A percentile compares a stretch with the other conserved stretches of the same genome.
phyloP scores from a whole-genome alignment of 441 rosid species.

The Macaranga tanarius region DNA sequence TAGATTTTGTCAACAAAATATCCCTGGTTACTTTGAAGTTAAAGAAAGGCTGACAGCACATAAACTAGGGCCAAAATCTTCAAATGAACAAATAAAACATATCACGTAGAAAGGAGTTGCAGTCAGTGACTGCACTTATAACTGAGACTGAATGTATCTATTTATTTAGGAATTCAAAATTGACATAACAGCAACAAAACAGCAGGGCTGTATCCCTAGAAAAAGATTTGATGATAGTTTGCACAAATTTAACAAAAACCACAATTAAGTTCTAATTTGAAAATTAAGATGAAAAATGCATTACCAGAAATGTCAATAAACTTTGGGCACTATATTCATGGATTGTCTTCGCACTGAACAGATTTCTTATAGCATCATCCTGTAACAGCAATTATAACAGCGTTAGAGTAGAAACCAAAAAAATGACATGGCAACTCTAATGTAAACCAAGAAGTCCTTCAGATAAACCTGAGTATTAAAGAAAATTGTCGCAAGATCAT shows the following conservation, averaged over 20 bases:
- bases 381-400: constrained; percentile 30
- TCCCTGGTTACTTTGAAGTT: background rate
- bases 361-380: constrained; percentile 99
- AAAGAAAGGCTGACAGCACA: background rate
- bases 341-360: constrained; percentile 96
- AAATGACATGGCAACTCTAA: background rate
- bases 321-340: constrained; percentile 96
- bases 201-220: background rate
- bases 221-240: background rate
- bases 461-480: constrained; percentile 87
- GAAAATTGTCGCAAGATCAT: constrained; percentile 97
- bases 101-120: background rate
- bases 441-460: constrained; percentile 9
- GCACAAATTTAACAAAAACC: constrained; percentile 4
- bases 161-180: constrained; percentile 4
- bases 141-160: background rate
- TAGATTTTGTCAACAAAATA: background rate
- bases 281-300: constrained; percentile 13
- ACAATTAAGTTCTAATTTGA: background rate
- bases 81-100: background rate
- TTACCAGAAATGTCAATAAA: constrained; percentile 92
- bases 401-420: constrained; percentile 18
- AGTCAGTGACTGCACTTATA: background rate
- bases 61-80: background rate
- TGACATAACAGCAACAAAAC: background rate